These are phyloP conservation scores for Rosa chinensis DNA, from an alignment of 306 rosid species.

Conservation along the genomic window DNA sequence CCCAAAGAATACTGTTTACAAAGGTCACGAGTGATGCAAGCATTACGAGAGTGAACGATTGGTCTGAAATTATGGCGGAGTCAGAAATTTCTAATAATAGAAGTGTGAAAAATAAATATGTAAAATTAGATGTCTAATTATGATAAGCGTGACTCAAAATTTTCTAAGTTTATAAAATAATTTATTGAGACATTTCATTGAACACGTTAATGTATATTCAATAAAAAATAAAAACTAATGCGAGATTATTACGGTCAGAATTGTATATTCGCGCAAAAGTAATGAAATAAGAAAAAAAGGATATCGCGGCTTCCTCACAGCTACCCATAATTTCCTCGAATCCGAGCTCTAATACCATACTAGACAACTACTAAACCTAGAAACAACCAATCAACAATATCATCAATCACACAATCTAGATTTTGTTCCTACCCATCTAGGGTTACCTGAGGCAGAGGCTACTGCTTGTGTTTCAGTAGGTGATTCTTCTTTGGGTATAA, in stretches of 20 bases:
- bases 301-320: too few species aligned
- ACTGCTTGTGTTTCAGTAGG: conserved; percentile 9
- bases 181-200: too few species aligned
- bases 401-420: not conserved
- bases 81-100: too few species aligned
- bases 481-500: not conserved
- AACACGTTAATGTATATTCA: not conserved
- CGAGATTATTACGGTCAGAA: not conserved
- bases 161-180: not conserved
- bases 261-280: too few species aligned
- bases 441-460: conserved; percentile 12
- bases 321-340: not conserved
- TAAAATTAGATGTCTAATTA: too few species aligned
- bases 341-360: not conserved
- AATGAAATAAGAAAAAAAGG: too few species aligned
- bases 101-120: too few species aligned
- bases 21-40: not conserved
- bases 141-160: too few species aligned
- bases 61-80: too few species aligned
- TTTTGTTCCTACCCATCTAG: not conserved
- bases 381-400: not conserved
- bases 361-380: not conserved
- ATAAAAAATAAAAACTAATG: not conserved
- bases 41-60: not conserved
- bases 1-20: not conserved